Evolutionary conservation across 2,329 filamentous ascomycete genomes (phyloP).

Genomic region (Paraconiothyrium brasiliense): DNA sequence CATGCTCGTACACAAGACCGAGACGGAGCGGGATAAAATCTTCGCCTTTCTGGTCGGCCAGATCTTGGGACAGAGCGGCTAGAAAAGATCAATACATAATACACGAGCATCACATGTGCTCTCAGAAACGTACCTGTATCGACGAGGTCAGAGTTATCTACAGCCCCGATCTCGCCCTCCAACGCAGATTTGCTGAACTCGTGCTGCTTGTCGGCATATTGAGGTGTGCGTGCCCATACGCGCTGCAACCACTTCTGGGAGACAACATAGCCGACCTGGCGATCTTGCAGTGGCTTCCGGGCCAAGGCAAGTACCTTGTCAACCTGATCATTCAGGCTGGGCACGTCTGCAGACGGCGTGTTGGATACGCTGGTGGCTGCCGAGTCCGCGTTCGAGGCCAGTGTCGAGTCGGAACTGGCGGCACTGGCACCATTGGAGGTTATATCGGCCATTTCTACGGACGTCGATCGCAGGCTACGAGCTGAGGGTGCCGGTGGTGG

Average conservation of each 20-base stretch:
- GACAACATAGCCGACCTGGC: constrained; percentile 79
- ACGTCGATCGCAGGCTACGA: constrained; percentile 47
- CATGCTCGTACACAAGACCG: constrained; percentile 69
- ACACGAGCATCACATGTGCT: neutral
- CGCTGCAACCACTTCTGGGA: constrained; percentile 79
- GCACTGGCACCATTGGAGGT: constrained; percentile 35
- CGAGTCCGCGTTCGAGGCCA: constrained; percentile 35
- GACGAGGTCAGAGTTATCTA: constrained; percentile 84
- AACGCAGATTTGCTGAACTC: constrained; percentile 67
- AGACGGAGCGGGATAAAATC: constrained; percentile 77
- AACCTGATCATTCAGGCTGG: constrained; percentile 72
- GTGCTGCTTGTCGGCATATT: constrained; percentile 52
- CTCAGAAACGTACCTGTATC: constrained; percentile 29
- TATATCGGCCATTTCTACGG: constrained; percentile 56
- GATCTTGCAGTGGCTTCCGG: constrained; percentile 68
- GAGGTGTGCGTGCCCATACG: constrained; percentile 46
- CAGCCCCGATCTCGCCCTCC: constrained; percentile 75
- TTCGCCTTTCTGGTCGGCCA: constrained; percentile 53
- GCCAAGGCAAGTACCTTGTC: constrained; percentile 72
- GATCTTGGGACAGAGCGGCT: constrained; percentile 31
- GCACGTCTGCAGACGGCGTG: constrained; percentile 31
- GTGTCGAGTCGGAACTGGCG: constrained; percentile 40
- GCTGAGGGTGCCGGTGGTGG: constrained; percentile 32
- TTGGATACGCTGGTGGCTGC: constrained; percentile 36
- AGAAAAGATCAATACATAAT: neutral